Percentiles rank a stretch among this genome's conserved stretches.
Evolutionary conservation across 306 rosid genomes (phyloP).

Genomic region (Trifolium pratense): DNA sequence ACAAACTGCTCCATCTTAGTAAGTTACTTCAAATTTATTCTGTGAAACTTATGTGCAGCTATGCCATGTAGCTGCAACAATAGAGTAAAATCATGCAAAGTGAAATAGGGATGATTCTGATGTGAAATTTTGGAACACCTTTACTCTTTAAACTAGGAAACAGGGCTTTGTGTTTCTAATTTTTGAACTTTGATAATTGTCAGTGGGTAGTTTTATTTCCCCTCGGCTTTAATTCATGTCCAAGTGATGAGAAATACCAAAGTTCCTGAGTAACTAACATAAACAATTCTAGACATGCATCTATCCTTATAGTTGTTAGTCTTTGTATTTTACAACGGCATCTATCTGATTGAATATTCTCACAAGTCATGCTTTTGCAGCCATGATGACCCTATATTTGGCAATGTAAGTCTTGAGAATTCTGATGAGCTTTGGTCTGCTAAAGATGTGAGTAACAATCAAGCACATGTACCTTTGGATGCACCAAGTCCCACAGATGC

Average conservation of each 20-base stretch:
- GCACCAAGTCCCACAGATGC: constrained; percentile 47
- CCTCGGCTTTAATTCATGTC: constrained; percentile 17
- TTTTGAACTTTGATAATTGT: constrained; percentile 7
- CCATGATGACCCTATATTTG: constrained; percentile 78
- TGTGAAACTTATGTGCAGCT: constrained; percentile 17
- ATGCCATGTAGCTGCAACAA: background rate
- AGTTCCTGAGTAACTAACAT: constrained; percentile 29
- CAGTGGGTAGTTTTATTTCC: constrained; percentile 26
- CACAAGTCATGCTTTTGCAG: constrained; percentile 87
- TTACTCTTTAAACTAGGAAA: constrained; percentile 22
- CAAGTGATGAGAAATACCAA: background rate
- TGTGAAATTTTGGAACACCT: background rate
- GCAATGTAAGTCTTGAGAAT: constrained; percentile 64
- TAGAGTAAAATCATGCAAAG: constrained; percentile 11
- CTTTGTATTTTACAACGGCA: constrained; percentile 37
- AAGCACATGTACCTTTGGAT: constrained; percentile 49
- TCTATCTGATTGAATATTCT: constrained; percentile 61
- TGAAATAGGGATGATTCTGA: constrained; percentile 15
- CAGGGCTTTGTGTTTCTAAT: background rate
- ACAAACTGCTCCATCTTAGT: constrained; percentile 29
- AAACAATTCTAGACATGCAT: constrained; percentile 11
- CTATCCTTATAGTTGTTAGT: constrained; percentile 13
- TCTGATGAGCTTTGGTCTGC: constrained; percentile 78
- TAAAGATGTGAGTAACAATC: constrained; percentile 56
- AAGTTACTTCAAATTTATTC: constrained; percentile 4